Evolutionary conservation across 345 rosid genomes (phyloP).

Genomic region (Bruguiera sexangula): DNA sequence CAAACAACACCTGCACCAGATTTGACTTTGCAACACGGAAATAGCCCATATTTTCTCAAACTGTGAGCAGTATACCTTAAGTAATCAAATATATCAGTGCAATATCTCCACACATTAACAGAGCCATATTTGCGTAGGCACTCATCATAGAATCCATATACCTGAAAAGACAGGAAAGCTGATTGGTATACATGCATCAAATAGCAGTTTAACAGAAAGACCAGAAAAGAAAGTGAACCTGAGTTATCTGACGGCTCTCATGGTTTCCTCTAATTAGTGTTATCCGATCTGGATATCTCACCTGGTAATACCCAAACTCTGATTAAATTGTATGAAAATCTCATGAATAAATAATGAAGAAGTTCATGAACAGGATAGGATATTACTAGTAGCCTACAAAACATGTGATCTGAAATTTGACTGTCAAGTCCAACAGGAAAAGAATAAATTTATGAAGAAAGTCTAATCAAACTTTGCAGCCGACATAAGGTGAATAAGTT

Average conservation of each 20-base stretch:
- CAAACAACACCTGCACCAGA: background rate
- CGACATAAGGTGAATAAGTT: background rate
- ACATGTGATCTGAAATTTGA: background rate
- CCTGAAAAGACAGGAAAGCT: conserved; percentile 43
- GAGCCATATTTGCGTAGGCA: conserved; percentile 95
- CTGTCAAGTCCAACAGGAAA: background rate
- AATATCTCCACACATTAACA: conserved; percentile 97
- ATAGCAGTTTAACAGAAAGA: conserved; percentile 12
- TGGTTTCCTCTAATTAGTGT: conserved; percentile 96
- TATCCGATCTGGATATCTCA: conserved; percentile 93
- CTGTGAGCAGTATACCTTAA: conserved; percentile 53
- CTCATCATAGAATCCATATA: conserved; percentile 97
- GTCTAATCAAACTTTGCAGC: background rate
- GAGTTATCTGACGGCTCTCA: conserved; percentile 97
- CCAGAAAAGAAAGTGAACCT: conserved; percentile 44
- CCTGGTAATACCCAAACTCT: conserved; percentile 46
- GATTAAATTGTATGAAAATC: background rate
- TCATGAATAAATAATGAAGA: background rate
- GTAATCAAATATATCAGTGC: conserved; percentile 95
- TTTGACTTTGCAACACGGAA: background rate
- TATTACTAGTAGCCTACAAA: background rate
- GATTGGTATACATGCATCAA: conserved; percentile 13
- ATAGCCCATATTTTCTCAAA: background rate
- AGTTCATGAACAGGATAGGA: background rate
- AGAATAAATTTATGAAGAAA: background rate